phyloP scores from a whole-genome alignment of 2,329 filamentous ascomycete genomes.

The Beauveria caledonica region DNA sequence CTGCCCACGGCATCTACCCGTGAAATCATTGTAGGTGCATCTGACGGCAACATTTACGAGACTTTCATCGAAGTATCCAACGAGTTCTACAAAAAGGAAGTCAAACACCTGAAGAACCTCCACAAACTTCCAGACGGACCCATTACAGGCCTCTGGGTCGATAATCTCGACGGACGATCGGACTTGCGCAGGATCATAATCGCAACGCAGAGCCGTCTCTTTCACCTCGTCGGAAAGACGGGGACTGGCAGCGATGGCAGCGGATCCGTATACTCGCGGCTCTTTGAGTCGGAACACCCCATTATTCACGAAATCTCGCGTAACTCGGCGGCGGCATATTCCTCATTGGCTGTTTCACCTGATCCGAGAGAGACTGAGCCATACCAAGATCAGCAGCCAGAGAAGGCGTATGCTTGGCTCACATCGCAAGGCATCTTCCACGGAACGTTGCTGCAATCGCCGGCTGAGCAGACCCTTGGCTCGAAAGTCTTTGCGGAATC shows the following conservation, averaged over 20 bases:
- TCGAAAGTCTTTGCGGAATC: conserved; percentile 69
- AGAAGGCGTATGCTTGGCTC: conserved; percentile 84
- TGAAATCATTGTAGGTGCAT: conserved; percentile 84
- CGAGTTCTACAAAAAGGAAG: conserved; percentile 92
- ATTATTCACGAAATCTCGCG: conserved; percentile 64
- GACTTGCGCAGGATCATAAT: conserved; percentile 74
- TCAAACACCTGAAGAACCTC: conserved; percentile 80
- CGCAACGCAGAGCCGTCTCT: conserved; percentile 66
- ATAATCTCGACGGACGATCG: conserved; percentile 56
- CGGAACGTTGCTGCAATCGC: conserved; percentile 62
- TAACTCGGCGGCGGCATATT: conserved; percentile 45
- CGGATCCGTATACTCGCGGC: conserved; percentile 73
- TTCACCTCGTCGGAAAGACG: conserved; percentile 74
- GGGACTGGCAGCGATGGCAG: conserved; percentile 71
- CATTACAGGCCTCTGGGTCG: conserved; percentile 79
- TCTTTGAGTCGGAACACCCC: conserved; percentile 84
- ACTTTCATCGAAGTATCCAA: conserved; percentile 88
- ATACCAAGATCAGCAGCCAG: conserved; percentile 53
- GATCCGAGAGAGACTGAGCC: conserved; percentile 51
- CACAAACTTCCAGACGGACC: conserved; percentile 77
- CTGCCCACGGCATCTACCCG: conserved; percentile 87
- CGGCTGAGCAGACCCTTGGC: conserved; percentile 55
- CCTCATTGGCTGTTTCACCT: conserved; percentile 67
- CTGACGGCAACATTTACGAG: conserved; percentile 94
- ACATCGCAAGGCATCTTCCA: conserved; percentile 80